Evolutionary conservation across 306 rosid species (phyloP).

Genomic region (Malus sieversii): DNA sequence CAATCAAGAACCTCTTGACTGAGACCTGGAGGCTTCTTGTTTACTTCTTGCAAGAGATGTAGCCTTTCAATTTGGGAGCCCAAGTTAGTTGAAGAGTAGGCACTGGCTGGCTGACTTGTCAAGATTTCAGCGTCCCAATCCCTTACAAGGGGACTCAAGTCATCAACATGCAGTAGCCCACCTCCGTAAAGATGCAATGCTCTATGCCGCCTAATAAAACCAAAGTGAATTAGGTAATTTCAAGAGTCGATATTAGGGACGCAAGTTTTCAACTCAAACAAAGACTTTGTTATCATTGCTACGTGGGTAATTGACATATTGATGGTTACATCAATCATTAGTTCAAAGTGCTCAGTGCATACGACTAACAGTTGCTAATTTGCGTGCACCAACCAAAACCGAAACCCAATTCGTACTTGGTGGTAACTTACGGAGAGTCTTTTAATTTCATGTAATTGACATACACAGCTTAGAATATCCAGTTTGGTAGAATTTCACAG

Average conservation of each 20-base stretch:
- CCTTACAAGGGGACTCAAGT: constrained; percentile 2
- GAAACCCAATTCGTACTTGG: not conserved
- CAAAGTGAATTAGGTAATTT: not conserved
- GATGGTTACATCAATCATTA: not conserved
- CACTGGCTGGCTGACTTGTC: constrained; percentile 13
- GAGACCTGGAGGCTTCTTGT: constrained; percentile 68
- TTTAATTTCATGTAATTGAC: not conserved
- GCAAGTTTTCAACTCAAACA: not conserved
- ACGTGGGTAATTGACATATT: not conserved
- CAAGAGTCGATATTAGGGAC: constrained; percentile 1
- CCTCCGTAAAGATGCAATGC: not conserved
- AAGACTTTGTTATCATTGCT: not conserved
- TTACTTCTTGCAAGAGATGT: constrained; percentile 30
- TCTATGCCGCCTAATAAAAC: constrained; percentile 24
- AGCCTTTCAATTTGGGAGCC: constrained; percentile 43
- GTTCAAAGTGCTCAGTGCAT: not conserved
- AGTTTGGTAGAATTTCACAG: not conserved
- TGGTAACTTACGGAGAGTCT: not conserved
- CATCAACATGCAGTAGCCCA: constrained; percentile 2
- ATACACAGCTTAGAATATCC: not conserved
- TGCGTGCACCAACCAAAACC: not conserved
- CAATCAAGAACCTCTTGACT: constrained; percentile 54
- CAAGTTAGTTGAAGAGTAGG: constrained; percentile 26
- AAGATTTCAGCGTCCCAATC: constrained; percentile 32
- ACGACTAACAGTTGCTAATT: not conserved